phyloP scores from a whole-genome alignment of 202 grass and related monocot species.

The Saccharum hybrid region DNA sequence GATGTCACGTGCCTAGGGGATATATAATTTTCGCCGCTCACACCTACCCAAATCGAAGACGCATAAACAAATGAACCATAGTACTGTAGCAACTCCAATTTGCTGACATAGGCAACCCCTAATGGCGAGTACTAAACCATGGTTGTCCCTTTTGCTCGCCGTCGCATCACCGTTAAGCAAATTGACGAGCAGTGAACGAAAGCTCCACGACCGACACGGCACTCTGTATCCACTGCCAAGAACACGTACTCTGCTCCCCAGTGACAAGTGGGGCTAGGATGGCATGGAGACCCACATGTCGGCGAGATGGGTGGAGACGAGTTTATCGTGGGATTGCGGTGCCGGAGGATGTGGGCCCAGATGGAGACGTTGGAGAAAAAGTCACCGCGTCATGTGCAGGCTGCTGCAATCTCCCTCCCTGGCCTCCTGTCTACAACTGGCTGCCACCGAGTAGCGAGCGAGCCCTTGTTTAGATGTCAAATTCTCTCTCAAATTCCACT shows the following conservation, averaged over 20 bases:
- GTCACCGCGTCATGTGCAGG: slow-evolving; percentile 52
- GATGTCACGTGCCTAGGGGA: slow-evolving; percentile 28
- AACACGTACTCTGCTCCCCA: accelerated
- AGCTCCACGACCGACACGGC: slow-evolving; percentile 46
- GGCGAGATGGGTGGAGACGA: accelerated
- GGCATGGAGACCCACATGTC: neutral
- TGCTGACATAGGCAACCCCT: neutral
- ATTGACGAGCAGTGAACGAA: neutral
- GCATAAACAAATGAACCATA: neutral
- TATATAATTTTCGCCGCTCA: neutral
- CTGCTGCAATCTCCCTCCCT: neutral
- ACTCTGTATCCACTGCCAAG: neutral
- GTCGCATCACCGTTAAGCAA: slow-evolving; percentile 28
- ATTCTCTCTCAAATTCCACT: too few species aligned
- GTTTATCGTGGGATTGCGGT: neutral
- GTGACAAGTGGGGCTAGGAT: neutral
- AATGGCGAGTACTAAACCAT: neutral
- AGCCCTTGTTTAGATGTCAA: too few species aligned
- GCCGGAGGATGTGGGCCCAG: neutral
- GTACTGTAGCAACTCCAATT: neutral
- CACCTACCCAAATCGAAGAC: neutral
- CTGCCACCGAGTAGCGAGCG: slow-evolving; percentile 5
- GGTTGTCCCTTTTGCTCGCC: slow-evolving; percentile 22
- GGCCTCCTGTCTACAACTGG: slow-evolving; percentile 47
- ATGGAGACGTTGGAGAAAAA: slow-evolving; percentile 35